phyloP scores from a whole-genome alignment of 306 rosid genomes.

The Carpinus fangiana region DNA sequence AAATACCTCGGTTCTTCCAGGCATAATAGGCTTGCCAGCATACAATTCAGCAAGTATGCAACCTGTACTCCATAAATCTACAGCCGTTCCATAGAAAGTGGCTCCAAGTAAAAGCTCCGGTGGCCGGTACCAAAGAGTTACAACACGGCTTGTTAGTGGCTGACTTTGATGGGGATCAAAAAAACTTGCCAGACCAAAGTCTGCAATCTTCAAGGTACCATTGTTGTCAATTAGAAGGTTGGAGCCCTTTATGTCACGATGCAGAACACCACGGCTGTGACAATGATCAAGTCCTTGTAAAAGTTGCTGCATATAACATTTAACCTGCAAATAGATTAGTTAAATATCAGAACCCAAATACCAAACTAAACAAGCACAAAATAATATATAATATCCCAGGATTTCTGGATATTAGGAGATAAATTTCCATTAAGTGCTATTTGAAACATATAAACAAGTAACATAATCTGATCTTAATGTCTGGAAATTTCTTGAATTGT shows the following conservation, averaged over 20 bases:
- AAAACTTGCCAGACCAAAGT: conserved; percentile 88
- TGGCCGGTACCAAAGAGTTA: conserved; percentile 92
- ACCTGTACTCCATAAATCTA: conserved; percentile 94
- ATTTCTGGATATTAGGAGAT: not conserved
- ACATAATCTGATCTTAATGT: not conserved
- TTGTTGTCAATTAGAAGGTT: conserved; percentile 86
- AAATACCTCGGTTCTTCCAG: conserved; percentile 92
- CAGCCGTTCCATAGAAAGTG: conserved; percentile 79
- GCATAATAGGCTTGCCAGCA: conserved; percentile 95
- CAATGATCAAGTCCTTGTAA: conserved; percentile 83
- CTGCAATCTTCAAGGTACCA: conserved; percentile 83
- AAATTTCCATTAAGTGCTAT: not conserved
- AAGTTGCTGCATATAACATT: conserved; percentile 95
- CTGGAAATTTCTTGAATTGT: not conserved
- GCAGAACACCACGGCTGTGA: conserved; percentile 80
- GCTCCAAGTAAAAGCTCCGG: conserved; percentile 97
- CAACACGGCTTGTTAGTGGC: conserved; percentile 90
- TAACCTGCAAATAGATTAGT: conserved; percentile 62
- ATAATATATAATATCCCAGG: not conserved
- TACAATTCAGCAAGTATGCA: conserved; percentile 92
- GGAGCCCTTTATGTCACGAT: conserved; percentile 95
- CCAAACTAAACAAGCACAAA: not conserved
- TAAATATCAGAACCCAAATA: conserved; percentile 15
- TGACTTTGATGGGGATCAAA: conserved; percentile 74
- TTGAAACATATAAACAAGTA: not conserved